Percentiles rank a stretch among this genome's conserved stretches.
These are phyloP conservation scores for Leccinum broughii DNA, from an alignment of 768 basidiomycete genomes.

Conservation along the genomic window DNA sequence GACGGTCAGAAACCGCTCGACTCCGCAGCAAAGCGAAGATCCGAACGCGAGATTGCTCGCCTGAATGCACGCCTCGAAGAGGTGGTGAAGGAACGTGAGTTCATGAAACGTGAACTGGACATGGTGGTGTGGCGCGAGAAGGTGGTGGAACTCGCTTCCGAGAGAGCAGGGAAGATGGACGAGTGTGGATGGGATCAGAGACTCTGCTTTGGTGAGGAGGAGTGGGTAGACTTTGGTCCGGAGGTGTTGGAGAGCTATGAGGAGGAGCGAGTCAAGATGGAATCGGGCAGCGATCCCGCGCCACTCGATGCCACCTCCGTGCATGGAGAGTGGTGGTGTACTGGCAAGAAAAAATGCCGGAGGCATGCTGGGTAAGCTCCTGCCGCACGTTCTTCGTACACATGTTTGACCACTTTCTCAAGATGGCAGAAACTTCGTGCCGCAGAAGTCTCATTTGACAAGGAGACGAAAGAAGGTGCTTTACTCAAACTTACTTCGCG, in stretches of 20 bases:
- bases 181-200: conserved; percentile 91
- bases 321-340: conserved; percentile 75
- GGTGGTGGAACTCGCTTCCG: conserved; percentile 64
- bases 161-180: conserved; percentile 60
- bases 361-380: conserved; percentile 68
- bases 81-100: conserved; percentile 61
- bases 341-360: conserved; percentile 70
- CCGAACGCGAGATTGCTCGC: conserved; percentile 55
- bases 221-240: conserved; percentile 68
- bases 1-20: conserved; percentile 23
- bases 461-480: conserved; percentile 69
- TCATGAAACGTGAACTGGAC: conserved; percentile 68
- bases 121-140: conserved; percentile 69
- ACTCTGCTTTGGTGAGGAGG: conserved; percentile 79
- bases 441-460: conserved; percentile 74
- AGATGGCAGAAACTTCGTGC: conserved; percentile 81
- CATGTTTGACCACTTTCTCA: conserved; percentile 13
- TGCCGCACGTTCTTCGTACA: neutral
- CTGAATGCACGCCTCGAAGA: conserved; percentile 55
- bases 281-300: conserved; percentile 38
- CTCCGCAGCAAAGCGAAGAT: conserved; percentile 45
- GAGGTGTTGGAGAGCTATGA: conserved; percentile 74
- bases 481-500: conserved; percentile 65
- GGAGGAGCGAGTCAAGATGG: conserved; percentile 39
- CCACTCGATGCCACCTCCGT: conserved; percentile 34